Conservation (phyloP, 495 filamentous ascomycete species). For the Aspergillus bridgeri region DNA sequence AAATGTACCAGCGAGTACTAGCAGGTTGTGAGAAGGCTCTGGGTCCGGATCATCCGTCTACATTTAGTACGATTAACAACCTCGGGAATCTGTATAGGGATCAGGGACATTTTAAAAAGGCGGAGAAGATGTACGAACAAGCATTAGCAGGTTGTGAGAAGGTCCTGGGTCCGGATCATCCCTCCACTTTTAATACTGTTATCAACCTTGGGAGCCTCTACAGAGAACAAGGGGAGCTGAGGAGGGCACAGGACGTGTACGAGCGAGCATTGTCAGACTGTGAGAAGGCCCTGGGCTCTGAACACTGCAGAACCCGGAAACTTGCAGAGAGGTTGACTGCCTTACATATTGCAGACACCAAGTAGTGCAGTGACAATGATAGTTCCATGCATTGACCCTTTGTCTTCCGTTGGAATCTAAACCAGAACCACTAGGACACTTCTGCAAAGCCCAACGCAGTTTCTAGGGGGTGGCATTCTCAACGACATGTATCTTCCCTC, state of each 20-base stretch:
- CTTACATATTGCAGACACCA: too few species aligned
- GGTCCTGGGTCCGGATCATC: constrained; percentile 30
- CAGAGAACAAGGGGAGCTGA: constrained; percentile 29
- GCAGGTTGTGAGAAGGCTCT: constrained; percentile 30
- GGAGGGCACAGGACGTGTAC: constrained; percentile 38
- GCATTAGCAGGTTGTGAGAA: constrained; percentile 32
- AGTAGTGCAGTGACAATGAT: too few species aligned
- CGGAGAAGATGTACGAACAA: constrained; percentile 32
- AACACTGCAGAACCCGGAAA: constrained; percentile 31
- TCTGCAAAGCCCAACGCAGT: too few species aligned
- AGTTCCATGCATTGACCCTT: too few species aligned
- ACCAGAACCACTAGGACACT: too few species aligned
- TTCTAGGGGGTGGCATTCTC: too few species aligned
- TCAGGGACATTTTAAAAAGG: constrained; percentile 29
- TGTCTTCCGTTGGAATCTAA: too few species aligned
- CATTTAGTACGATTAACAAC: neutral
- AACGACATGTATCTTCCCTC: too few species aligned
- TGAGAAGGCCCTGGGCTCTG: constrained; percentile 29
- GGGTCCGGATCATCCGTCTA: constrained; percentile 18
- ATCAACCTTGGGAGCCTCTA: constrained; percentile 39
- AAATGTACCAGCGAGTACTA: constrained; percentile 32
- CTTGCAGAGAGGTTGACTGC: constrained; percentile 23
- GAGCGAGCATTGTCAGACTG: constrained; percentile 17
- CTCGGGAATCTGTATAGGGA: constrained; percentile 22
- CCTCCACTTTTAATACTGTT: constrained; percentile 26